Evolutionary conservation across 116 monocot species (phyloP).

Genomic region (Trichopus zeylanicus): DNA sequence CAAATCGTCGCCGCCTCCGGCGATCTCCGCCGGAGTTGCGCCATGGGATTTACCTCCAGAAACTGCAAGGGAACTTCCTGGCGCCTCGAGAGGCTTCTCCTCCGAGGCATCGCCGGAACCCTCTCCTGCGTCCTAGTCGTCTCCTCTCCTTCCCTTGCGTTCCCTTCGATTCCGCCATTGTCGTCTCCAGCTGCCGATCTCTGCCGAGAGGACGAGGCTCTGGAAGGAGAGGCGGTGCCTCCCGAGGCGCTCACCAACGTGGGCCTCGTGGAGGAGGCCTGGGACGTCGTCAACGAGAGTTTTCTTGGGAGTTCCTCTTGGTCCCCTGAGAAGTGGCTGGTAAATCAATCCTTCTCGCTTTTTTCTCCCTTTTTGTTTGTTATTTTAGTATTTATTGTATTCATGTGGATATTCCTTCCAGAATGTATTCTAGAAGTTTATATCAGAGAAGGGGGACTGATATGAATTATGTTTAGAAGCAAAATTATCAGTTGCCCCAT

Average conservation of each 20-base stretch:
- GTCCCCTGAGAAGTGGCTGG: constrained; percentile 79
- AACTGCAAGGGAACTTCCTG: background rate
- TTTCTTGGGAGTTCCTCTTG: constrained; percentile 60
- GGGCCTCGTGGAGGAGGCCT: constrained; percentile 87
- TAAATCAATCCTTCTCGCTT: background rate
- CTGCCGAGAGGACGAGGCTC: constrained; percentile 17
- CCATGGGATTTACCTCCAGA: background rate
- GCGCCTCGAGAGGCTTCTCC: constrained; percentile 12
- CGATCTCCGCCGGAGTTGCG: background rate
- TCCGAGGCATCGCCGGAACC: constrained; percentile 26
- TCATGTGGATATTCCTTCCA: no score
- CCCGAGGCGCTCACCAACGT: constrained; percentile 46
- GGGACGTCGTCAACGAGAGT: constrained; percentile 88
- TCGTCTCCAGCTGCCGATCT: constrained; percentile 7
- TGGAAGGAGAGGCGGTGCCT: constrained; percentile 11
- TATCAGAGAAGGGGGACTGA: no score
- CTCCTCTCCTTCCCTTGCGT: constrained; percentile 11
- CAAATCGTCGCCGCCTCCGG: background rate
- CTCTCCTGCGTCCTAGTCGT: constrained; percentile 31
- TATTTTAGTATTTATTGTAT: background rate
- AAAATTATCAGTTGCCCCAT: background rate
- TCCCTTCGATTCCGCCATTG: background rate
- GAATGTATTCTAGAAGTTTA: no score
- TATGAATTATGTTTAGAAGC: background rate
- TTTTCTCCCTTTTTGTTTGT: background rate